These are phyloP conservation scores for Drechslera avenae DNA, from an alignment of 2,329 filamentous ascomycete genomes.

Conservation along the genomic window DNA sequence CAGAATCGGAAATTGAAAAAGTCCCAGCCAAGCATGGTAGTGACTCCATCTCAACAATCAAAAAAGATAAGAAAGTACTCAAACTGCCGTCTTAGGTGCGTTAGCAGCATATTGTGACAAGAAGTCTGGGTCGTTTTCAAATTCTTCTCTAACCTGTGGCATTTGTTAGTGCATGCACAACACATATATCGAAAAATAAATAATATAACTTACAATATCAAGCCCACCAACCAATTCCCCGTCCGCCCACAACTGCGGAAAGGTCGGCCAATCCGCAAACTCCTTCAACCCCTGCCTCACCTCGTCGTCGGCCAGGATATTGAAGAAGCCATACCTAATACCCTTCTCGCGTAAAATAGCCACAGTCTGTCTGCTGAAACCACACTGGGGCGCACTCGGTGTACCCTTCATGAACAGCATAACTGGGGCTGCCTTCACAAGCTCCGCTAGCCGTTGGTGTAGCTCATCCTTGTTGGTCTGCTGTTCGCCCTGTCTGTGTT, in stretches of 20 bases:
- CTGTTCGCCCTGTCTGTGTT: constrained; percentile 26
- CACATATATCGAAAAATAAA: too few species aligned
- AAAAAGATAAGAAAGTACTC: neutral
- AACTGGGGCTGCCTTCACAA: constrained; percentile 93
- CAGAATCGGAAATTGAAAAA: too few species aligned
- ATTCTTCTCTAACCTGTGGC: constrained; percentile 85
- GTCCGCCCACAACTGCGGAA: constrained; percentile 89
- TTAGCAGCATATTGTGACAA: constrained; percentile 70
- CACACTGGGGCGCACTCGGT: constrained; percentile 82
- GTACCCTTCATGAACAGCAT: constrained; percentile 99
- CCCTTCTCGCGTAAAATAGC: constrained; percentile 83
- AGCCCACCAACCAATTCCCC: constrained; percentile 91
- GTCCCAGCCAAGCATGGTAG: too few species aligned
- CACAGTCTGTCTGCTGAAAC: constrained; percentile 91
- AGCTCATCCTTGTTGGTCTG: constrained; percentile 76
- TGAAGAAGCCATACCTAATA: constrained; percentile 98
- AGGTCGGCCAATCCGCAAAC: constrained; percentile 98
- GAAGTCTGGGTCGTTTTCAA: constrained; percentile 82
- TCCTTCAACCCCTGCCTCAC: constrained; percentile 95
- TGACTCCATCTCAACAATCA: too few species aligned
- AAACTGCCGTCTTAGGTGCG: constrained; percentile 9
- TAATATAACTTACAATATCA: constrained; percentile 94
- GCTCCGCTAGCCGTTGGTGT: constrained; percentile 75
- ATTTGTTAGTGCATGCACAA: constrained; percentile 28
- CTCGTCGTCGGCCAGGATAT: constrained; percentile 96